Evolutionary conservation across 148 eudicot species (phyloP).

Genomic region (Rhododendron vialii): DNA sequence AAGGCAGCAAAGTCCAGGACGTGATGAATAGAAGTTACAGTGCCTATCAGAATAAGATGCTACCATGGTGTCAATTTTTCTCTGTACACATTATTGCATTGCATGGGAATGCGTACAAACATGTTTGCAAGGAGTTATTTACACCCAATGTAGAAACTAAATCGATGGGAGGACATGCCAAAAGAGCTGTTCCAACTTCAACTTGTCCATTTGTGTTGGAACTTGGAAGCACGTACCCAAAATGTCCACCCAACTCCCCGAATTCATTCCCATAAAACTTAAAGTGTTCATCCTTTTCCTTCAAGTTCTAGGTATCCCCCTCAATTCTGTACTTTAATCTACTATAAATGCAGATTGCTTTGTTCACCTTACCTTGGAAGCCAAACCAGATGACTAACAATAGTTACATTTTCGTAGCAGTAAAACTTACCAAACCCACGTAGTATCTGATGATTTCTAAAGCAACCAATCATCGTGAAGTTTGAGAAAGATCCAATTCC

Average conservation of each 20-base stretch:
- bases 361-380: not conserved
- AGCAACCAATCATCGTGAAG: not conserved
- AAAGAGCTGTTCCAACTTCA: not conserved
- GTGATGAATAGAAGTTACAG: not conserved
- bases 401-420: not conserved
- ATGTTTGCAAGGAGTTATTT: not conserved
- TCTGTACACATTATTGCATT: not conserved
- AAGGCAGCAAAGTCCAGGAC: not conserved
- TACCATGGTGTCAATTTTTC: not conserved
- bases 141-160: not conserved
- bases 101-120: not conserved
- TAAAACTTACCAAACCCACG: not conserved
- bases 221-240: not conserved
- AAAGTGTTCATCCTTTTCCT: not conserved
- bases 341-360: not conserved
- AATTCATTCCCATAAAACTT: not conserved
- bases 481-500: not conserved
- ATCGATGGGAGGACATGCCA: not conserved
- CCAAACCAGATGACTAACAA: not conserved
- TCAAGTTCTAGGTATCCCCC: not conserved
- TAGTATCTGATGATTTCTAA: not conserved
- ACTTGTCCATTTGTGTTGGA: not conserved
- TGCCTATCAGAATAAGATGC: not conserved
- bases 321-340: not conserved
- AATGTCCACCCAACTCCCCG: not conserved